Base-by-base conservation (phyloP, 2,329 filamentous ascomycete genomes). In the Fusarium algeriense region DNA sequence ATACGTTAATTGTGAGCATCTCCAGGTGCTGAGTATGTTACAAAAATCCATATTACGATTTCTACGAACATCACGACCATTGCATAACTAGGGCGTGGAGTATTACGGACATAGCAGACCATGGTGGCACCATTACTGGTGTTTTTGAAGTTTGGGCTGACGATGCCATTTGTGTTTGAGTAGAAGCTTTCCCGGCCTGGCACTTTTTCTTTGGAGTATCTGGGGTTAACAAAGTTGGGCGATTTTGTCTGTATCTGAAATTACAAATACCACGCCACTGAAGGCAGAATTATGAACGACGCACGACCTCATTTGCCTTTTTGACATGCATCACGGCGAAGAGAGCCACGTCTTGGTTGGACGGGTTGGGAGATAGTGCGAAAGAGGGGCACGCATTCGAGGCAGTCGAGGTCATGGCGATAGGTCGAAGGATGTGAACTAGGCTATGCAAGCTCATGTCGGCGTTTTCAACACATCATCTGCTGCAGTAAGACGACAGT, bases 41-140 rank as follows among this genome's bases (percentile, higher is more conserved):
- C 53, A 45, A 58, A 66, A 63, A 41, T 59, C 20, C 35, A 71
- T 62, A 70, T 76, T 54, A 77, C 73, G 75, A 77, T 70, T 70
- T 72, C 60, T 62, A 77, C 64, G 75, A 77, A 63, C 69, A 76
- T 76, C 64, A 77, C 73, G 73, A 76, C 73, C 71, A 74, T 71
- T 63, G 73, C 73, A 77, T 77, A 66, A 68, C 62, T 55, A 64
- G 69, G 73, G 64, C 62, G 67, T 75, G 75, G 73, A 77, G 65
- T 74, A 73, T 73, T 71, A 63, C 60, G 63, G 71, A 64, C 69
- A 71, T 68, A 66, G 60, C 67, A 70, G 64, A 75, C 61, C 60
- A 60, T 69, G 64, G 63, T 67, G 71, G 74, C 67, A 73, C 67
- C 57, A 68, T 76, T 69, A 65, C 57, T 69, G 60, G 71, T 66